phyloP scores from a whole-genome alignment of 257 asterid genomes.

The Hygrophila difformis region DNA sequence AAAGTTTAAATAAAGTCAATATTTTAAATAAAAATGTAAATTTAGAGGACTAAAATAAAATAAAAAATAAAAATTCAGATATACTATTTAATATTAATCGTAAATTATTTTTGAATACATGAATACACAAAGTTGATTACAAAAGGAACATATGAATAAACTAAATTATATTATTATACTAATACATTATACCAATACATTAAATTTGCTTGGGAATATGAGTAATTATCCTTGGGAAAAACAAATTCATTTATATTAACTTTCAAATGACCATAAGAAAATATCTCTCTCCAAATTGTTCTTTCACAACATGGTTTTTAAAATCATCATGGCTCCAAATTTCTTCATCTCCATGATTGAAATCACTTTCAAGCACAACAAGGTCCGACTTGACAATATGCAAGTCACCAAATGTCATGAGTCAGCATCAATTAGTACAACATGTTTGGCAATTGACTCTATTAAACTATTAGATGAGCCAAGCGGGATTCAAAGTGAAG shows the following conservation, averaged over 20 bases:
- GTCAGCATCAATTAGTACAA: conserved; percentile 62
- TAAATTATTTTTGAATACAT: no score
- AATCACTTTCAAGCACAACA: conserved; percentile 91
- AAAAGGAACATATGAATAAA: no score
- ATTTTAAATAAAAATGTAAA: no score
- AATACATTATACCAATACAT: no score
- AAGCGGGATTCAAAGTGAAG: conserved; percentile 77
- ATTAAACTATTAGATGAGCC: conserved; percentile 94
- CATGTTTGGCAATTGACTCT: conserved; percentile 85
- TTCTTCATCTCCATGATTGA: conserved; percentile 75
- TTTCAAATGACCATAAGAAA: conserved; percentile 81
- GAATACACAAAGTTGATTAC: no score
- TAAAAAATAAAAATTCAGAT: no score
- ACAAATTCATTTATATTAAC: conserved; percentile 92
- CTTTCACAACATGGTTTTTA: conserved; percentile 87
- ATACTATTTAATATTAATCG: no score
- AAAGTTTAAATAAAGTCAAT: no score
- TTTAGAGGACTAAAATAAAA: no score
- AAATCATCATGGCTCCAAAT: conserved; percentile 87
- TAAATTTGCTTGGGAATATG: no score
- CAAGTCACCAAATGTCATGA: conserved; percentile 68
- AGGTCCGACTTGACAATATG: conserved; percentile 77
- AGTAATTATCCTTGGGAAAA: no score
- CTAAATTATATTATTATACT: no score
- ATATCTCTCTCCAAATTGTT: conserved; percentile 92